Conservation (phyloP, 352 stramenopile genomes). For the Phytophthora quininea region DNA sequence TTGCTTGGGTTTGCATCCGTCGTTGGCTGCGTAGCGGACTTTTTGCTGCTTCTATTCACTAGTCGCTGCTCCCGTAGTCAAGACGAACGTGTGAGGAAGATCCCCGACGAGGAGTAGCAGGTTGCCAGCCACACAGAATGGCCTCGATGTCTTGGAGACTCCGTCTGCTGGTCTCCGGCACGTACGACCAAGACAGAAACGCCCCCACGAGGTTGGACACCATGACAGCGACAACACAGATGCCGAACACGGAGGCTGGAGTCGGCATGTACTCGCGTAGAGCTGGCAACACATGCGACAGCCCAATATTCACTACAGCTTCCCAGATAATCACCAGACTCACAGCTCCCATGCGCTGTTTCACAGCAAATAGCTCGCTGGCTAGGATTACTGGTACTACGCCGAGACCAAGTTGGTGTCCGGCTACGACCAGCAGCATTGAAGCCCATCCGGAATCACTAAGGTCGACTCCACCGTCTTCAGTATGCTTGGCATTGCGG, state of each 20-base stretch:
- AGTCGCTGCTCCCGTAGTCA: slow-evolving; percentile 39
- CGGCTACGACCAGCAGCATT: slow-evolving; percentile 66
- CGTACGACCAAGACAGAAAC: slow-evolving; percentile 64
- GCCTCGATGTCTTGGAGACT: slow-evolving; percentile 85
- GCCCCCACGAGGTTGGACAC: slow-evolving; percentile 50
- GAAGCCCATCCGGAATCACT: slow-evolving; percentile 66
- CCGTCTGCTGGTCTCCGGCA: slow-evolving; percentile 76
- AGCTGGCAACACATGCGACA: slow-evolving; percentile 44
- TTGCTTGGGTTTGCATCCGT: background rate
- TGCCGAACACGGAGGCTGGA: slow-evolving; percentile 48
- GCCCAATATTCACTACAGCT: slow-evolving; percentile 42
- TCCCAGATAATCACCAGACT: slow-evolving; percentile 77
- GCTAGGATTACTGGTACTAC: slow-evolving; percentile 61
- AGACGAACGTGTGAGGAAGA: slow-evolving; percentile 61
- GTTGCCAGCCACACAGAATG: slow-evolving; percentile 75
- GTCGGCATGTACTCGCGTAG: slow-evolving; percentile 45
- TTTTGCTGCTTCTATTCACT: slow-evolving; percentile 8
- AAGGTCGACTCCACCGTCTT: slow-evolving; percentile 33
- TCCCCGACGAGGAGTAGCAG: slow-evolving; percentile 61
- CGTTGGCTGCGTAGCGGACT: background rate
- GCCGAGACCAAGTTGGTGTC: slow-evolving; percentile 69
- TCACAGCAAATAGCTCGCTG: slow-evolving; percentile 77
- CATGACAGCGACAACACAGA: slow-evolving; percentile 49
- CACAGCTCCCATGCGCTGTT: slow-evolving; percentile 63
- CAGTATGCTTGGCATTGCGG: slow-evolving; percentile 21